phyloP scores from a whole-genome alignment of 176 grass and related monocot species.

The Echinochloa phyllopogon region DNA sequence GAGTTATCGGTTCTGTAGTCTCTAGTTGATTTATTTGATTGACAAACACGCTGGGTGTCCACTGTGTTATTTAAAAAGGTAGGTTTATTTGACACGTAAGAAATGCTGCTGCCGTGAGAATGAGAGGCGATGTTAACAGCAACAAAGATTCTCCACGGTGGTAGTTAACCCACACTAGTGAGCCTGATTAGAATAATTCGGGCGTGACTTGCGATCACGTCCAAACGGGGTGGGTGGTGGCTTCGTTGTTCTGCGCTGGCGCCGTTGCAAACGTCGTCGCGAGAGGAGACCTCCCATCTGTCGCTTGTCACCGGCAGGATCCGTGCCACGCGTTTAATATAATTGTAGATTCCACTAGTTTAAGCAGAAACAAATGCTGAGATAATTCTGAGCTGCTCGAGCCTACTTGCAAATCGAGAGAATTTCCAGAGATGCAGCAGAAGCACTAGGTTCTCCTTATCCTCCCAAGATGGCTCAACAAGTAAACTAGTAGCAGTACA shows the following conservation, averaged over 20 bases:
- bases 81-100: constrained; percentile 6
- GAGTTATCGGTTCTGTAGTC: not conserved
- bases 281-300: not conserved
- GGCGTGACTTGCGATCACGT: not conserved
- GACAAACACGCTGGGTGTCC: too few relatives aligned
- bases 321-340: not conserved
- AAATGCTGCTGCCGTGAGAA: constrained; percentile 25
- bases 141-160: not conserved
- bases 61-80: too few relatives aligned
- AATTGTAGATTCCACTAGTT: not conserved
- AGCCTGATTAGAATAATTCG: not conserved
- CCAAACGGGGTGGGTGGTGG: not conserved
- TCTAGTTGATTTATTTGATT: not conserved
- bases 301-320: constrained; percentile 11
- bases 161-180: not conserved
- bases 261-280: not conserved
- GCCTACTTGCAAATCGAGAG: not conserved
- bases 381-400: too few relatives aligned
- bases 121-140: constrained; percentile 35
- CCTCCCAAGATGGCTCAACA: not conserved
- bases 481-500: not conserved
- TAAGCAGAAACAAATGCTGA: not conserved
- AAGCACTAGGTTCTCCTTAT: not conserved
- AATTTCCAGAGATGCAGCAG: not conserved
- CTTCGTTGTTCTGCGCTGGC: constrained; percentile 33